phyloP scores from a whole-genome alignment of 805 yeast genomes.

The Candida gorgasii region DNA sequence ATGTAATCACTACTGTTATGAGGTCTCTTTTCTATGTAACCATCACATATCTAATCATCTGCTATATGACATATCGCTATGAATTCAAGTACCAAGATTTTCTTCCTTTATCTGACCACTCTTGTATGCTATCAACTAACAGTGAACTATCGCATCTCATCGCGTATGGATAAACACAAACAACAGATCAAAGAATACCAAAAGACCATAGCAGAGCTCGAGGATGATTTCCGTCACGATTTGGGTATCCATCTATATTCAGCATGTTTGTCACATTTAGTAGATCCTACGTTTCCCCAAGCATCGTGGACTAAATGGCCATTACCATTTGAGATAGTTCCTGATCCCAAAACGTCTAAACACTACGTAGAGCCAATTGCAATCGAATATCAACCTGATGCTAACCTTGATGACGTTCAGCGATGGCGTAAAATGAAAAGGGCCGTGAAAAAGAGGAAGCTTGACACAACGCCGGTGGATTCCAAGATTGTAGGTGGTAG shows the following conservation, averaged over 20 bases:
- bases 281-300: slow-evolving; percentile 36
- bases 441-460: neutral
- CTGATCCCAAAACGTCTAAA: slow-evolving; percentile 6
- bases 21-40: no score
- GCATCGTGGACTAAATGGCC: slow-evolving; percentile 66
- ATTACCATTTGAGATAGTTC: slow-evolving; percentile 16
- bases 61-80: no score
- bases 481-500: neutral
- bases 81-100: no score
- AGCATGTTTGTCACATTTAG: slow-evolving; percentile 44
- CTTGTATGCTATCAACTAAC: no score
- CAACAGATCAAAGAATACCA: slow-evolving; percentile 20
- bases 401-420: neutral
- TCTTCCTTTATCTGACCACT: no score
- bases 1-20: no score
- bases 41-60: no score
- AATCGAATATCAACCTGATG: neutral
- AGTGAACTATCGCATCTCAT: neutral
- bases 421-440: neutral
- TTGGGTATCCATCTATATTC: slow-evolving; percentile 67
- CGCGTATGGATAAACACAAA: neutral
- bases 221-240: slow-evolving; percentile 54
- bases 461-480: neutral
- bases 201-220: slow-evolving; percentile 36
- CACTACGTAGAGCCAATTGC: neutral